A percentile compares a stretch with the other conserved stretches of the same genome.
These are phyloP conservation scores for Ophiocordyceps unilateralis DNA, from an alignment of 2,329 filamentous ascomycete species.

Conservation along the genomic window DNA sequence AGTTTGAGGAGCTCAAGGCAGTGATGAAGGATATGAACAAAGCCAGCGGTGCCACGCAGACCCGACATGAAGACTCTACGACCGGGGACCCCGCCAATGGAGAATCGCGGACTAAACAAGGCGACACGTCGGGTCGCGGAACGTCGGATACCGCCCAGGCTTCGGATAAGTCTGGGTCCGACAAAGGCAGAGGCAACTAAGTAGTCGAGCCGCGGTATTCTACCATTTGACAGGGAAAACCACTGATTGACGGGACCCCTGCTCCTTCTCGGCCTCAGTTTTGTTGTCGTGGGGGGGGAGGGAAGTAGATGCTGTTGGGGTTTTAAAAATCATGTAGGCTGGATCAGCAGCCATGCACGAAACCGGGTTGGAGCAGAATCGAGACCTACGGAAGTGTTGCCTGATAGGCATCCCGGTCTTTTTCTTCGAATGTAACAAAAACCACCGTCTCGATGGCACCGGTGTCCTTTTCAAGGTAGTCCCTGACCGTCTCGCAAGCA, in stretches of 20 bases:
- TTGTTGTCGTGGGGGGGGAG: conserved; percentile 4
- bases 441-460: conserved; percentile 51
- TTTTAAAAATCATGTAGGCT: too few species aligned
- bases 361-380: too few species aligned
- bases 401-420: conserved; percentile 62
- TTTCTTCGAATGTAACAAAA: conserved; percentile 68
- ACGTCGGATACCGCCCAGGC: neutral
- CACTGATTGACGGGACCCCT: neutral
- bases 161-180: neutral
- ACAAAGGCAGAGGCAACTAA: neutral
- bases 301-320: conserved; percentile 11
- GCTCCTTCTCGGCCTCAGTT: neutral
- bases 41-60: conserved; percentile 5
- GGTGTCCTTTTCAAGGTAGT: conserved; percentile 28
- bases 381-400: conserved; percentile 48
- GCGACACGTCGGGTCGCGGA: conserved; percentile 1
- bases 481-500: conserved; percentile 42
- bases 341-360: too few species aligned
- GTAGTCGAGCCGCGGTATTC: neutral
- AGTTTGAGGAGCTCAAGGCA: conserved; percentile 39
- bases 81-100: conserved; percentile 1
- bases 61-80: neutral
- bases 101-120: neutral
- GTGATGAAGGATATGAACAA: conserved; percentile 20
- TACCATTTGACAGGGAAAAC: neutral